A percentile compares a stretch with the other conserved stretches of the same genome.
phyloP scores from a whole-genome alignment of 805 yeast species.

The Hanseniaspora nectarophila region DNA sequence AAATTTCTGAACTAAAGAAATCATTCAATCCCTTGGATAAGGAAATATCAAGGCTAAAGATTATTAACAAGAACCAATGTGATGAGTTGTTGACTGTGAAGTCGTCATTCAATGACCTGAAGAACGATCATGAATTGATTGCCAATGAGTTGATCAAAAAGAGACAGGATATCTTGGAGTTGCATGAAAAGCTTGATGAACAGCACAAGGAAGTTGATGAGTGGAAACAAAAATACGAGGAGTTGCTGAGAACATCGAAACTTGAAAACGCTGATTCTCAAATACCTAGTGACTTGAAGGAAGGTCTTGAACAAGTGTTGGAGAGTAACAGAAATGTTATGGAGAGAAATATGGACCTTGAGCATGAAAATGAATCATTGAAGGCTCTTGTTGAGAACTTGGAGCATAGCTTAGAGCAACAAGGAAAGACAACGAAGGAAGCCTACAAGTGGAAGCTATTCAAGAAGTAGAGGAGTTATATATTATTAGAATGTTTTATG shows the following conservation, averaged over 20 bases:
- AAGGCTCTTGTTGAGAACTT: slow-evolving; percentile 33
- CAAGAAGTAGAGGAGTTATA: background rate
- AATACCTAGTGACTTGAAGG: slow-evolving; percentile 33
- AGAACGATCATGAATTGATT: slow-evolving; percentile 71
- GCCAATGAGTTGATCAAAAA: slow-evolving; percentile 80
- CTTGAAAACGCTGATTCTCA: slow-evolving; percentile 28
- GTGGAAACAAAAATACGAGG: slow-evolving; percentile 24
- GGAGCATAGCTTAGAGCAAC: slow-evolving; percentile 24
- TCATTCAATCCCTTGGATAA: slow-evolving; percentile 38
- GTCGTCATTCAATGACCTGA: slow-evolving; percentile 52
- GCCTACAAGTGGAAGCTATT: slow-evolving; percentile 9
- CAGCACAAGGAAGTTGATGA: slow-evolving; percentile 35
- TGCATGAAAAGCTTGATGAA: slow-evolving; percentile 62
- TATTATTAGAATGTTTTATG: too few species aligned
- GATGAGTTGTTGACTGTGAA: slow-evolving; percentile 65
- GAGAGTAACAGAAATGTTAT: slow-evolving; percentile 53
- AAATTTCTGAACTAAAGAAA: slow-evolving; percentile 55
- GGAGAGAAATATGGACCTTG: slow-evolving; percentile 47
- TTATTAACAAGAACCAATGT: slow-evolving; percentile 59
- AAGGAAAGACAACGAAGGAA: background rate
- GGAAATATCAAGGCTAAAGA: slow-evolving; percentile 50
- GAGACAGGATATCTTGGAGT: slow-evolving; percentile 60
- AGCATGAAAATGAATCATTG: slow-evolving; percentile 38
- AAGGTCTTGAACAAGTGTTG: slow-evolving; percentile 48
- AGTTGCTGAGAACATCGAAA: slow-evolving; percentile 17